A percentile compares a stretch with the other conserved stretches of the same genome.
Evolutionary conservation across 805 yeast genomes (phyloP).

Genomic region (Pichia nanzhaoensis): DNA sequence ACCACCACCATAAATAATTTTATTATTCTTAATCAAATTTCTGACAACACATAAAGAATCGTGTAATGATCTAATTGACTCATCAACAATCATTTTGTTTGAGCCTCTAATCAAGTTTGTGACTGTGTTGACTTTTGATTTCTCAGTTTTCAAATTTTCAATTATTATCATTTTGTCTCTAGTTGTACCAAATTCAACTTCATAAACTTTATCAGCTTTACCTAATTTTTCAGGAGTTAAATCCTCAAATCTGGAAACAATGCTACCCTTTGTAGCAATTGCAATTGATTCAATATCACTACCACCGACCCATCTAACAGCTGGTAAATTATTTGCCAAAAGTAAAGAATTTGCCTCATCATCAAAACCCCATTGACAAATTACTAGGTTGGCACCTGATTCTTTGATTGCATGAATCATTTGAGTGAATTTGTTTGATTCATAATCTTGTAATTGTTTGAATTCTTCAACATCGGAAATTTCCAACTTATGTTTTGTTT

Average conservation of each 20-base stretch:
- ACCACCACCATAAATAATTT: constrained; percentile 99
- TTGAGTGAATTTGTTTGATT: constrained; percentile 80
- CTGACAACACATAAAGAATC: constrained; percentile 97
- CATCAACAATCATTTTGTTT: constrained; percentile 96
- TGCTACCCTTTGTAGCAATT: constrained; percentile 94
- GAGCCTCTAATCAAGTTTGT: constrained; percentile 94
- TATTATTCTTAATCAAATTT: constrained; percentile 82
- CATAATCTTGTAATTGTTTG: constrained; percentile 83
- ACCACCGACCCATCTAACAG: constrained; percentile 99
- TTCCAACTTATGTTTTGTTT: constrained; percentile 95
- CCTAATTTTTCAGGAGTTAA: constrained; percentile 78
- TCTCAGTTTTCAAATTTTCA: constrained; percentile 67
- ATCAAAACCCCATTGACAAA: constrained; percentile 99
- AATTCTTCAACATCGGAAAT: constrained; percentile 93
- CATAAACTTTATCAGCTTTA: constrained; percentile 75
- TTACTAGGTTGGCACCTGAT: constrained; percentile 92
- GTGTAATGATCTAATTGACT: constrained; percentile 91
- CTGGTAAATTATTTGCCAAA: constrained; percentile 82
- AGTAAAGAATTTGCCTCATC: constrained; percentile 96
- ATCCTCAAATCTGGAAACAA: constrained; percentile 96
- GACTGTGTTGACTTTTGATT: constrained; percentile 34
- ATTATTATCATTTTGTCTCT: constrained; percentile 92
- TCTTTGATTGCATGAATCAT: constrained; percentile 84
- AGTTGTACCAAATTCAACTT: constrained; percentile 92
- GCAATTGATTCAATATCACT: constrained; percentile 93